Conservation (phyloP, 2,329 filamentous ascomycete genomes). For the Aureobasidium pullulans region DNA sequence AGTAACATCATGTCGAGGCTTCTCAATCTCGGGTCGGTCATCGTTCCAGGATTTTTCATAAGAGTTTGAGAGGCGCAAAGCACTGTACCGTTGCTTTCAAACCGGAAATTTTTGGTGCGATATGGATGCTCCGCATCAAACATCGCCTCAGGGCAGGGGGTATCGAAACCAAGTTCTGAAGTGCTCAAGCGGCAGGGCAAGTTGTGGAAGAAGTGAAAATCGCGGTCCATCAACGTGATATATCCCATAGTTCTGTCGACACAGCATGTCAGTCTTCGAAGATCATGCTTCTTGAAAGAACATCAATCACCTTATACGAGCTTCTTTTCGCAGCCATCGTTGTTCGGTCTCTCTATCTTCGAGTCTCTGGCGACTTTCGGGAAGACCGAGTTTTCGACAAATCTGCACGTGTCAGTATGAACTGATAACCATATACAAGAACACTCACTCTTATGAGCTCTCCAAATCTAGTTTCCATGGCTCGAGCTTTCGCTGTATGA, state of each 20-base stretch:
- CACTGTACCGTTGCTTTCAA: neutral
- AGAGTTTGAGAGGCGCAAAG: neutral
- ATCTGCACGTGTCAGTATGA: neutral
- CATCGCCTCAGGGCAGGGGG: slow-evolving; percentile 10
- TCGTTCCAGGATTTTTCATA: neutral
- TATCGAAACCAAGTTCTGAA: slow-evolving; percentile 14
- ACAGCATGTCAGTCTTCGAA: neutral
- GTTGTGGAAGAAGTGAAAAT: slow-evolving; percentile 15
- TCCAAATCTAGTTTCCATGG: slow-evolving; percentile 14
- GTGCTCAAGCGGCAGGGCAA: slow-evolving; percentile 10
- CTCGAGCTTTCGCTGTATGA: slow-evolving; percentile 7
- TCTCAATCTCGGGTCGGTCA: neutral
- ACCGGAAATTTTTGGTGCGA: neutral
- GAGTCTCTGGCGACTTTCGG: slow-evolving; percentile 3
- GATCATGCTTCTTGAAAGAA: neutral
- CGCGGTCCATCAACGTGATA: slow-evolving; percentile 13
- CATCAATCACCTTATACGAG: neutral
- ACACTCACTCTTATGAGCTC: slow-evolving; percentile 11
- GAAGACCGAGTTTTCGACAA: neutral
- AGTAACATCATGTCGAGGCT: neutral
- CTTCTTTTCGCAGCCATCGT: slow-evolving; percentile 14
- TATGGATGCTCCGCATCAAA: slow-evolving; percentile 13
- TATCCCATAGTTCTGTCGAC: slow-evolving; percentile 12
- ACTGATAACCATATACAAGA: neutral
- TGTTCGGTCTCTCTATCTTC: slow-evolving; percentile 11